Base-by-base conservation (phyloP, 306 rosid genomes). In the Casuarina cunninghamiana region DNA sequence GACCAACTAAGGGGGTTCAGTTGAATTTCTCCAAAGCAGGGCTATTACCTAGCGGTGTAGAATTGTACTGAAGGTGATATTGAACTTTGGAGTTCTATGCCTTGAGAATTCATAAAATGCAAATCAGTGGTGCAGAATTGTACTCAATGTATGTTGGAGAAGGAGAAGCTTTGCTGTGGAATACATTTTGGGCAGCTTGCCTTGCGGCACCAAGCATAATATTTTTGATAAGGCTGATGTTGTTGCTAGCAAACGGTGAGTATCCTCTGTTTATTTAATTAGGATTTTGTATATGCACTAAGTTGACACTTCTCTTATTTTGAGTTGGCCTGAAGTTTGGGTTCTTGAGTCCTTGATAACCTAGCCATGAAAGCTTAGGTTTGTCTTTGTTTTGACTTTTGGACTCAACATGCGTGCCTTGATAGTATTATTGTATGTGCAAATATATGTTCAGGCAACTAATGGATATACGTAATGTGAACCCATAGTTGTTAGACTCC, bases 61-160 rank as follows among this genome's bases (percentile, higher is more conserved):
- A 10, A n/a, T 55, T 16, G 35, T 21, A 21, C 26, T 21, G n/a
- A 21, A 21, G 19, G 44, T 21, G 21, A 53, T 51, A 53, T 43
- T 42, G 57, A 74, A 72, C 5, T 77, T 41, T 50, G 49, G 39
- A 45, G 68, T 49, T 73, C 53, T 21, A 43, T 58, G 45, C n/a
- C 65, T 16, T 11, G 62, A 70, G 72, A 51, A 62, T 57, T 86
- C 76, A 87, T 80, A 65, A 68, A 83, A 83, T 76, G 6, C 87
- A 79, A 69, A 75, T 78, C 86, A 95, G 98, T 80, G 90, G 97
- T 85, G 97, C 97, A 87, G 98, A 95, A 69, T 76, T 95, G 85
- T 89, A 80, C 72, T 95, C 98, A 2, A 95, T 89, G 98, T 95
- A 92, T 75, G 97, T 92, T 57, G 98, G 98, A 69, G 97, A 92